A percentile compares a stretch with the other conserved stretches of the same genome.
Conservation (phyloP, 352 stramenopile species). For the Phytophthora pistaciae region DNA sequence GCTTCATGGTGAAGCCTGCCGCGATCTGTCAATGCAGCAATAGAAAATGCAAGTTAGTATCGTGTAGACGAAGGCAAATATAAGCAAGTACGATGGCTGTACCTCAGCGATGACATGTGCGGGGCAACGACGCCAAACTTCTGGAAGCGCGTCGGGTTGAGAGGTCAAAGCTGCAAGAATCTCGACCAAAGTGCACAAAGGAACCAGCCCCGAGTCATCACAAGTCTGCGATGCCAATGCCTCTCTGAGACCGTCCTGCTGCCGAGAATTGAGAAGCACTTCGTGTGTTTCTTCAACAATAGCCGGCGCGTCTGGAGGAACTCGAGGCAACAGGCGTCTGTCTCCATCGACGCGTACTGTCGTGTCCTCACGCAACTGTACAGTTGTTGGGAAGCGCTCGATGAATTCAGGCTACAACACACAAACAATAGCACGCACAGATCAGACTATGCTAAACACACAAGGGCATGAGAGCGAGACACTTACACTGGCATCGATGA, state of each 20-base stretch:
- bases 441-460: neutral
- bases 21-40: conserved; percentile 37
- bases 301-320: conserved; percentile 41
- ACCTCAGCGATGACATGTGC: conserved; percentile 62
- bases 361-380: conserved; percentile 70
- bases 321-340: conserved; percentile 45
- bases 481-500: conserved; percentile 70
- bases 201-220: conserved; percentile 32
- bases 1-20: conserved; percentile 37
- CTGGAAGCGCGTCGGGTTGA: conserved; percentile 48
- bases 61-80: neutral
- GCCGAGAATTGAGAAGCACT: conserved; percentile 56
- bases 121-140: conserved; percentile 47
- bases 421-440: conserved; percentile 5
- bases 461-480: neutral
- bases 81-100: neutral
- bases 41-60: neutral
- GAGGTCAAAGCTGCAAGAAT: conserved; percentile 42
- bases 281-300: conserved; percentile 54
- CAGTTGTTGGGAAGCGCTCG: conserved; percentile 65
- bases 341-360: conserved; percentile 46
- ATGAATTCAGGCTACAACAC: conserved; percentile 50
- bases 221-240: conserved; percentile 22
- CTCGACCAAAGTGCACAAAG: conserved; percentile 43
- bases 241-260: conserved; percentile 38